These are phyloP conservation scores for Saccharomyces uvarum DNA, from an alignment of 1,139 yeast species.

Conservation along the genomic window DNA sequence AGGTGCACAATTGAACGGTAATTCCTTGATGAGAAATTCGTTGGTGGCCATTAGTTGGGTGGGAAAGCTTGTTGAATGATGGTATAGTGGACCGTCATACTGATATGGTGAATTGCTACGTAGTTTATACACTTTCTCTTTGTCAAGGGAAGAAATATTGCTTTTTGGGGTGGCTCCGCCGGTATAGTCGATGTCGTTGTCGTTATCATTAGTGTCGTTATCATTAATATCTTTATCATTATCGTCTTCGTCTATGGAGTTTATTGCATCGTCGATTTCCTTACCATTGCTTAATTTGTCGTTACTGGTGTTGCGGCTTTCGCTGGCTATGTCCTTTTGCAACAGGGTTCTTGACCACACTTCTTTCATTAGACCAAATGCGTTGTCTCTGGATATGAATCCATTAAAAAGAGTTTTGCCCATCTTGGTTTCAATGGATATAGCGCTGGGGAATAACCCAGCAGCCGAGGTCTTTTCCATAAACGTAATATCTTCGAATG, in stretches of 20 bases:
- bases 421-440: constrained; percentile 56
- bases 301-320: constrained; percentile 23
- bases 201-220: constrained; percentile 31
- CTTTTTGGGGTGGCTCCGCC: neutral
- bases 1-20: constrained; percentile 62
- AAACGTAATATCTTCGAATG: constrained; percentile 60
- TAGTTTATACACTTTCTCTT: constrained; percentile 16
- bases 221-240: constrained; percentile 7
- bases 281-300: constrained; percentile 20
- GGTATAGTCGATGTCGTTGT: constrained; percentile 12
- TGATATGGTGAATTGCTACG: constrained; percentile 24
- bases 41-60: constrained; percentile 48
- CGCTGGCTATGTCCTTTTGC: constrained; percentile 7
- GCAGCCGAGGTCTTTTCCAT: constrained; percentile 83
- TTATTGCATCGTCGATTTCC: constrained; percentile 6
- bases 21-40: constrained; percentile 45
- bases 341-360: constrained; percentile 41
- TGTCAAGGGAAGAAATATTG: neutral
- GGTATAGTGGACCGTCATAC: constrained; percentile 36
- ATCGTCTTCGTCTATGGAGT: constrained; percentile 4
- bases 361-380: constrained; percentile 59
- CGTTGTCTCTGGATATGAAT: constrained; percentile 73
- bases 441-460: constrained; percentile 88
- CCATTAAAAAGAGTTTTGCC: constrained; percentile 79
- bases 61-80: constrained; percentile 40